Evolutionary conservation across 2,329 filamentous ascomycete genomes (phyloP), one percentile per base, ranked within the genome.

Genomic region (Hypoxylon sp.): DNA sequence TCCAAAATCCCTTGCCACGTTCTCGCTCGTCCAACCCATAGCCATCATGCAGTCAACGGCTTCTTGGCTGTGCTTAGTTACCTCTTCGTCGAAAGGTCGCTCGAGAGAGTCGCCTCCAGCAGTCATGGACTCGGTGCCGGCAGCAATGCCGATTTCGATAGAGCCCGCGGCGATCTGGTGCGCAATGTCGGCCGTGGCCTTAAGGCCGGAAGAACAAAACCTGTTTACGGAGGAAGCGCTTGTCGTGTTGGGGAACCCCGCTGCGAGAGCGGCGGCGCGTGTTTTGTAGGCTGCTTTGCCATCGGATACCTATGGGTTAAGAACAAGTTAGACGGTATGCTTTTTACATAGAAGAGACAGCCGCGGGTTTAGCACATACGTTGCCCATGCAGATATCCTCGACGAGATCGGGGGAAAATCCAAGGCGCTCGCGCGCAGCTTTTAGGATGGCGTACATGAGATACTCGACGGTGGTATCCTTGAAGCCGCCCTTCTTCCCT

Each of bases 1-100:
- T 78, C 91, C 88, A 80, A 98, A 98, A 82, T 98, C 96, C 53
- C 89, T 89, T 75, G 91, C 93, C 29, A 99, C 94, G 79, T 98
- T 98, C 85, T 99, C 96, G 66, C 92, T 95, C 2, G 96, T 99
- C 88, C 97, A 97, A 21, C 96, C 96, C 96, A 99, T 99, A 73
- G 95, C 92, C 86, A 94, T 89, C 89, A 95, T 89, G 86, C 94
- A 96, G 83, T 98, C 95, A 51, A 81, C 81, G 0, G 93, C 88
- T 78, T 98, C 93, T 79, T 93, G 91, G 82, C 87, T 92, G 76
- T 86, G 83, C 74, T 83, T 79, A 51, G 93, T 83, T 67, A 98
- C 89, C 70, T 91, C 89, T 71, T 91, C 89, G 79, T 93, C 90
- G 81, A 98, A 96, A 3, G 92, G 90, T 70, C 88, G 81, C 48